Conservation (phyloP, 257 asterid species). For the Salvia hispanica region DNA sequence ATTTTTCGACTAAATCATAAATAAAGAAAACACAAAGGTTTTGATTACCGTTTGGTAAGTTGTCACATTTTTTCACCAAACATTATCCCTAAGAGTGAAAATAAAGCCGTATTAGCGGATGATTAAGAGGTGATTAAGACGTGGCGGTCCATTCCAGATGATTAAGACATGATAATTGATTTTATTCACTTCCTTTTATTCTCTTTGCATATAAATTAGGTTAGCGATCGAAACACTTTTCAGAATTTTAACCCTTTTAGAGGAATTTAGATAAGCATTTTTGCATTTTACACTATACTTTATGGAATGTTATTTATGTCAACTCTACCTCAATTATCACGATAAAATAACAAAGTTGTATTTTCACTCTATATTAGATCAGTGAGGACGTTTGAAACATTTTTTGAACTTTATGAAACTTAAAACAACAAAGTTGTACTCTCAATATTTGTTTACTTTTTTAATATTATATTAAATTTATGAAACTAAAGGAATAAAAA, state of each 20-base stretch:
- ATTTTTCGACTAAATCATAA: slow-evolving; percentile 8
- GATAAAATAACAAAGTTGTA: background rate
- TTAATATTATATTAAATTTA: too few relatives aligned
- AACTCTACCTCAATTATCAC: background rate
- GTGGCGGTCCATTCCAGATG: slow-evolving; percentile 26
- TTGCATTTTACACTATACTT: background rate
- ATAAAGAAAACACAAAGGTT: background rate
- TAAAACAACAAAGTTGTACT: too few relatives aligned
- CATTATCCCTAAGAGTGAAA: slow-evolving; percentile 29
- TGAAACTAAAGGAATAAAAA: too few relatives aligned
- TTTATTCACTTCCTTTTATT: slow-evolving; percentile 18
- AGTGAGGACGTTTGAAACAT: background rate
- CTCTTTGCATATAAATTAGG: background rate
- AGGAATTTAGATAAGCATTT: background rate
- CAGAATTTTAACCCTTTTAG: background rate
- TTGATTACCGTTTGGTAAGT: slow-evolving; percentile 34
- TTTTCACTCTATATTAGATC: background rate
- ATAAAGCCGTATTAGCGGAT: slow-evolving; percentile 31
- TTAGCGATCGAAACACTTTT: background rate
- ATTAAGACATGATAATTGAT: slow-evolving; percentile 21
- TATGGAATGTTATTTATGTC: background rate
- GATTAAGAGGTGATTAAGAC: slow-evolving; percentile 35
- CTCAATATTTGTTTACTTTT: too few relatives aligned
- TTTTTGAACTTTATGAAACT: background rate
- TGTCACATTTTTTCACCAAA: slow-evolving; percentile 39